A percentile compares a stretch with the other conserved stretches of the same genome.
These are phyloP conservation scores for Diddensiella santjacobensis DNA, from an alignment of 805 yeast species.

Conservation along the genomic window DNA sequence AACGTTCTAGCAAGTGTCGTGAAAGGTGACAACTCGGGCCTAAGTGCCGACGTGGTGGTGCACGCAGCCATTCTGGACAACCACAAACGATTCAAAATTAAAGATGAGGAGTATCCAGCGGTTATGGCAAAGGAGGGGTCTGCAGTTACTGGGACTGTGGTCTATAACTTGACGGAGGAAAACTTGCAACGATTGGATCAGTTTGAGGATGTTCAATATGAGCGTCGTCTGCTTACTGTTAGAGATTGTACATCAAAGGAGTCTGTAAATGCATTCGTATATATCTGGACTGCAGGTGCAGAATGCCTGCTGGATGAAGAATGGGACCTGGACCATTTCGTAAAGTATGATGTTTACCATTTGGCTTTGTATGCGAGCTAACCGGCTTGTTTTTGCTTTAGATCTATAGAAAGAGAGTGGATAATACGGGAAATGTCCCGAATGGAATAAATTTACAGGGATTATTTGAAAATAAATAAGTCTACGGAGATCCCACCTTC, in stretches of 20 bases:
- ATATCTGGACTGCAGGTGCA: slow-evolving; percentile 22
- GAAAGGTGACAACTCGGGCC: slow-evolving; percentile 10
- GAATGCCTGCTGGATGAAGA: slow-evolving; percentile 16
- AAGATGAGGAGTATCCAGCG: slow-evolving; percentile 25
- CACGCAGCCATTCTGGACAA: slow-evolving; percentile 19
- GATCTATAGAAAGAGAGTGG: slow-evolving; percentile 11
- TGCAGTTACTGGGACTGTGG: slow-evolving; percentile 22
- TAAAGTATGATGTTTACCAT: slow-evolving; percentile 12
- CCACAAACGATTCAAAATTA: slow-evolving; percentile 21
- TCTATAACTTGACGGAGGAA: slow-evolving; percentile 15
- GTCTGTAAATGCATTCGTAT: slow-evolving; percentile 15
- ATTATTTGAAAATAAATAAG: too few species aligned
- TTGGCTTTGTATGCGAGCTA: not conserved
- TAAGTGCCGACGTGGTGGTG: slow-evolving; percentile 10
- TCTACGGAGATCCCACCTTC: too few species aligned
- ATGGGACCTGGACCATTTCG: slow-evolving; percentile 26
- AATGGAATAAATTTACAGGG: not conserved
- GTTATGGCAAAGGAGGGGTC: slow-evolving; percentile 8
- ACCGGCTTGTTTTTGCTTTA: slow-evolving; percentile 5
- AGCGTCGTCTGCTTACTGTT: slow-evolving; percentile 17
- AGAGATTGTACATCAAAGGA: slow-evolving; percentile 8
- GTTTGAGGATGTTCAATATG: slow-evolving; percentile 29
- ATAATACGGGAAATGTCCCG: not conserved
- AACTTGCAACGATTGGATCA: slow-evolving; percentile 23
- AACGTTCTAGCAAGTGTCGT: slow-evolving; percentile 21